Percentiles rank a stretch among this genome's conserved stretches.
Evolutionary conservation across 768 basidiomycete genomes (phyloP).

Genomic region (Chlorophyllum brunneum): DNA sequence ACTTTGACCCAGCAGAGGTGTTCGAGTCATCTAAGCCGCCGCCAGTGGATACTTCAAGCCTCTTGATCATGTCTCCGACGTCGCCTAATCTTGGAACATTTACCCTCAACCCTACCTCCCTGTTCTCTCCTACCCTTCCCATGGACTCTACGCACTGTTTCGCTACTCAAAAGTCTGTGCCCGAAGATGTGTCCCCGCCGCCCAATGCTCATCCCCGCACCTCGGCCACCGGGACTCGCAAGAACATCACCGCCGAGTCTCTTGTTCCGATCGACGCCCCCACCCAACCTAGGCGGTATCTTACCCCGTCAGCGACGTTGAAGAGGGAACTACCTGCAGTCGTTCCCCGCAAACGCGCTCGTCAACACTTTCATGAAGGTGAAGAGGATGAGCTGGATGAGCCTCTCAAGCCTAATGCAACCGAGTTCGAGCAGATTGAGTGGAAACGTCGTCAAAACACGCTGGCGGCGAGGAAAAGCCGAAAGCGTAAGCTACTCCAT

Average conservation of each 20-base stretch:
- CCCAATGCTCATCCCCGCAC: conserved; percentile 25
- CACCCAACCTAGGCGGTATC: conserved; percentile 66
- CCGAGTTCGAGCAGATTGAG: conserved; percentile 65
- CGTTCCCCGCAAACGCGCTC: conserved; percentile 62
- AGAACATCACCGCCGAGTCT: conserved; percentile 55
- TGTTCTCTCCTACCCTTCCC: conserved; percentile 27
- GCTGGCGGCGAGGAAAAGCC: conserved; percentile 69
- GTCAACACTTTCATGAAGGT: conserved; percentile 38
- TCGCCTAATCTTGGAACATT: conserved; percentile 31
- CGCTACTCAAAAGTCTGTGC: conserved; percentile 6
- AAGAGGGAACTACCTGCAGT: conserved; percentile 68
- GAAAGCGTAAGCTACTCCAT: conserved; percentile 72
- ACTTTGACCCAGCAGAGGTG: not conserved
- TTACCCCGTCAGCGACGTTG: conserved; percentile 64
- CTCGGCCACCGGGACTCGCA: conserved; percentile 64
- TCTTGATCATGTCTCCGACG: conserved; percentile 49
- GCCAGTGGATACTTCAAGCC: conserved; percentile 15
- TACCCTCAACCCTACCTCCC: conserved; percentile 35
- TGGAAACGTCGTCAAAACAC: conserved; percentile 80
- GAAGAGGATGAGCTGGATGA: conserved; percentile 47
- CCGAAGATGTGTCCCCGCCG: conserved; percentile 8
- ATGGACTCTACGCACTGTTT: conserved; percentile 10
- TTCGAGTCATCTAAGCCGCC: conserved; percentile 15
- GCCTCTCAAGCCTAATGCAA: conserved; percentile 32
- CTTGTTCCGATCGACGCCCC: conserved; percentile 74